phyloP scores from a whole-genome alignment of 345 rosid genomes.

The Salix koriyanagi region DNA sequence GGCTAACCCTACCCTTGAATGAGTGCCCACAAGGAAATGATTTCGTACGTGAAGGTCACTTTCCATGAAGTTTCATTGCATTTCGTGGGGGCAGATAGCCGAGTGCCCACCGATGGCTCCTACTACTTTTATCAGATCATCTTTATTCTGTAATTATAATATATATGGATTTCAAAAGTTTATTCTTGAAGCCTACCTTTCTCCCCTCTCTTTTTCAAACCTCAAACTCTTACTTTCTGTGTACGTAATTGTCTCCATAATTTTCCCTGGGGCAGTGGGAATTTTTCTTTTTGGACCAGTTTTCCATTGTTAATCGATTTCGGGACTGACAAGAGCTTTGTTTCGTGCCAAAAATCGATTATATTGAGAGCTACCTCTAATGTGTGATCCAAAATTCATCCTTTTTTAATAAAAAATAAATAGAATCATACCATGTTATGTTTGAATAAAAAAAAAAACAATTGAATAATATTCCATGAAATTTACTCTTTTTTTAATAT shows the following conservation, averaged over 20 bases:
- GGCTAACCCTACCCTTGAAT: not conserved
- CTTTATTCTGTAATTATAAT: not conserved
- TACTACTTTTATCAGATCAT: not conserved
- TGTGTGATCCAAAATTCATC: too few species aligned
- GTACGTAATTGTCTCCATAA: not conserved
- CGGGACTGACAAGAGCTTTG: not conserved
- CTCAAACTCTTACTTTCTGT: not conserved
- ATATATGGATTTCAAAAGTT: not conserved
- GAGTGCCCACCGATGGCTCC: not conserved
- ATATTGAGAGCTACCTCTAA: not conserved
- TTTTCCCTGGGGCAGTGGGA: not conserved
- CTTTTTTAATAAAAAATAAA: too few species aligned
- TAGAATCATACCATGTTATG: too few species aligned
- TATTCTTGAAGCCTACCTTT: not conserved
- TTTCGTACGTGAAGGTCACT: not conserved
- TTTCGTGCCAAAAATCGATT: not conserved
- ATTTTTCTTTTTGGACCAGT: not conserved
- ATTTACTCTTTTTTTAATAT: too few species aligned
- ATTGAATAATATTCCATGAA: too few species aligned
- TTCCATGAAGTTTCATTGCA: not conserved
- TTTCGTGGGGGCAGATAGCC: not conserved
- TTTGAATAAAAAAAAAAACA: too few species aligned
- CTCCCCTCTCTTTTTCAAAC: not conserved
- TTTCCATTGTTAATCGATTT: not conserved
- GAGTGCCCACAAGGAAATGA: not conserved